Evolutionary conservation across 176 grass and related monocot genomes (phyloP).

Genomic region (Carex cristatella): DNA sequence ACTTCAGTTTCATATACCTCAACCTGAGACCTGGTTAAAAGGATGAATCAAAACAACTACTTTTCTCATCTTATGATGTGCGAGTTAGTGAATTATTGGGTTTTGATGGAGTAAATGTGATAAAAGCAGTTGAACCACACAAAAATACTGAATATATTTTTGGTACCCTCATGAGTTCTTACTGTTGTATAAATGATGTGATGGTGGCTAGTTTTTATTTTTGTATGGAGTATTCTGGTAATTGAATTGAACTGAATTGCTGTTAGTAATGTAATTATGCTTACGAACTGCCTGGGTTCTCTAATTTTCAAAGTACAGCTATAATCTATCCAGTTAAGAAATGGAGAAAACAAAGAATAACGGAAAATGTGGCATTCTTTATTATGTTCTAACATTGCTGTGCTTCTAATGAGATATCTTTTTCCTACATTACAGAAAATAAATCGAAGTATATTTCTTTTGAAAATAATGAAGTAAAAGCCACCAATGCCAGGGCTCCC

Average conservation of each 20-base stretch:
- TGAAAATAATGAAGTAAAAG: not conserved
- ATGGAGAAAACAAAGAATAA: not conserved
- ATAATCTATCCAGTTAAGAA: not conserved
- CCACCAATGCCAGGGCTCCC: constrained; percentile 50
- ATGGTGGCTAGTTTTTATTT: not conserved
- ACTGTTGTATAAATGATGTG: not conserved
- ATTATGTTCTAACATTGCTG: not conserved
- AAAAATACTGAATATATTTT: not conserved
- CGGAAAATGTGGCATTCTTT: not conserved
- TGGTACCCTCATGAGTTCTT: not conserved
- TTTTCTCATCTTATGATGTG: not conserved
- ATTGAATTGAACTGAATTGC: not conserved
- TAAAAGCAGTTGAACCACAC: not conserved
- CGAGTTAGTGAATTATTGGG: not conserved
- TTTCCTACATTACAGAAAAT: constrained; percentile 1
- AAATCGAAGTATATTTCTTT: not conserved
- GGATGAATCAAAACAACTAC: no score
- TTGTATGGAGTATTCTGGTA: not conserved
- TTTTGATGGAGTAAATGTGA: not conserved
- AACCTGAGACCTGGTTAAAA: no score
- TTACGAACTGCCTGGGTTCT: not conserved
- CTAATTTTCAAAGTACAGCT: not conserved
- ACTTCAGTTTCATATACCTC: no score
- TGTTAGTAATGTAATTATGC: not conserved
- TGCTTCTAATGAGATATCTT: not conserved